Evolutionary conservation across 371 early-diverging fungal species (phyloP), one percentile per base, ranked within the genome.

Genomic region (Syncephalastrum racemosum): DNA sequence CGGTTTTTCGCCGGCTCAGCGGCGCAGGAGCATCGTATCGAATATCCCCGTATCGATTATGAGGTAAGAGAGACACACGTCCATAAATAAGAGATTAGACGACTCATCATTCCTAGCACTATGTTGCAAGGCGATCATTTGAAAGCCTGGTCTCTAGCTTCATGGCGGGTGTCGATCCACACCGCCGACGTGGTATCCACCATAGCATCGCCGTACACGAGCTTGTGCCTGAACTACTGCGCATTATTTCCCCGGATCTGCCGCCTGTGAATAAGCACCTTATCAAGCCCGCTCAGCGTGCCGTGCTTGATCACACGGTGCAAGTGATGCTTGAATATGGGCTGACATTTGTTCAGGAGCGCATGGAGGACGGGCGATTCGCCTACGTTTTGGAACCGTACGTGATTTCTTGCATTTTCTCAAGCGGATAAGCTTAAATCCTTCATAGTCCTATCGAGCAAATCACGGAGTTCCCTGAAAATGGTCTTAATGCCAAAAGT

Each of bases 11-110:
- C 94, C 3, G 85, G 86, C 3, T 78, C 87, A 6, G 64, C 81
- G 4, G 62, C 73, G 8, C 85, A 83, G 51, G 77, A 78, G 20
- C 77, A 78, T 44, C 71, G 77, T 44, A 77, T 95, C n/a, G 87
- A 86, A 63, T 98, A 86, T 65, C 96, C 98, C 19, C 80, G 82
- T 53, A 68, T 78, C 15, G 91, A 91, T 22, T 90, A 87, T 68
- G 90, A 91, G 65, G 86, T 87, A 59, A 50, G 59, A 27, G n/a
- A n/a, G n/a, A n/a, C n/a, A n/a, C 27, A 15, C 15, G 44, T 3
- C 3, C 3, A 3, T 20, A 12, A 31, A 27, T 6, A 8, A 27
- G 43, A 43, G 8, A 44, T 3, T 2, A n/a, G n/a, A 13, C 15
- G 16, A 14, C 18, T 39, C 23, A 4, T 43, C 22, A 25, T 48